These are phyloP conservation scores for Penicillium sp. DNA, from an alignment of 2,329 filamentous ascomycete species.

Conservation along the genomic window DNA sequence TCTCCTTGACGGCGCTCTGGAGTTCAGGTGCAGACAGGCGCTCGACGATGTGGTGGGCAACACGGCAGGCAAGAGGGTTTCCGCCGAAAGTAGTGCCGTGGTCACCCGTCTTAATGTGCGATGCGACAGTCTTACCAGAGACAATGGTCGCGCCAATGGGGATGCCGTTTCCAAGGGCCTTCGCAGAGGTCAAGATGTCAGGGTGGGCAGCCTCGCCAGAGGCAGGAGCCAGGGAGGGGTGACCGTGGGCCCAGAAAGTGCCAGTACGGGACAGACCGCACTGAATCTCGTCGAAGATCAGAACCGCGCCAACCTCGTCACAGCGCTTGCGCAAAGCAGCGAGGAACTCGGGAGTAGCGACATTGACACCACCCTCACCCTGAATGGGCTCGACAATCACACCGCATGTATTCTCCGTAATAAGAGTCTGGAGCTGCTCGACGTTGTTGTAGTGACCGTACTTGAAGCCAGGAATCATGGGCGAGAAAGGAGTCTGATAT, in stretches of 20 bases:
- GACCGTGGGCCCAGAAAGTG: slow-evolving; percentile 80
- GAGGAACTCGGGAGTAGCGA: slow-evolving; percentile 79
- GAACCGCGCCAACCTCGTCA: slow-evolving; percentile 78
- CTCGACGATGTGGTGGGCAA: slow-evolving; percentile 82
- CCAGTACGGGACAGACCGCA: slow-evolving; percentile 88
- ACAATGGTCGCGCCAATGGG: slow-evolving; percentile 83
- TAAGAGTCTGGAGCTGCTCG: slow-evolving; percentile 64
- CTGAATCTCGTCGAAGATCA: slow-evolving; percentile 97
- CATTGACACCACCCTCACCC: slow-evolving; percentile 89
- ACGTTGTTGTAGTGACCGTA: slow-evolving; percentile 86
- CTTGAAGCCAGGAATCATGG: slow-evolving; percentile 91
- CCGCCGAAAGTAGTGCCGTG: slow-evolving; percentile 94
- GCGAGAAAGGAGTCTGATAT: slow-evolving; percentile 91
- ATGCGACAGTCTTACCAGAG: slow-evolving; percentile 61
- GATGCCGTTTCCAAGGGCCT: slow-evolving; percentile 94
- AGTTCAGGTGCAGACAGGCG: slow-evolving; percentile 70
- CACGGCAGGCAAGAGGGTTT: slow-evolving; percentile 78
- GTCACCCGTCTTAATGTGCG: slow-evolving; percentile 71
- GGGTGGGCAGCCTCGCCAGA: slow-evolving; percentile 70
- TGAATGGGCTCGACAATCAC: slow-evolving; percentile 97
- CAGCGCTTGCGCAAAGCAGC: slow-evolving; percentile 79
- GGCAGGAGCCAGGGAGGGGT: slow-evolving; percentile 55
- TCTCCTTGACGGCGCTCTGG: slow-evolving; percentile 66
- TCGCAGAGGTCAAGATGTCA: slow-evolving; percentile 89
- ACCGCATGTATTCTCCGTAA: slow-evolving; percentile 84